phyloP scores from a whole-genome alignment of 768 basidiomycete species.

The Rhodotorula paludigena region DNA sequence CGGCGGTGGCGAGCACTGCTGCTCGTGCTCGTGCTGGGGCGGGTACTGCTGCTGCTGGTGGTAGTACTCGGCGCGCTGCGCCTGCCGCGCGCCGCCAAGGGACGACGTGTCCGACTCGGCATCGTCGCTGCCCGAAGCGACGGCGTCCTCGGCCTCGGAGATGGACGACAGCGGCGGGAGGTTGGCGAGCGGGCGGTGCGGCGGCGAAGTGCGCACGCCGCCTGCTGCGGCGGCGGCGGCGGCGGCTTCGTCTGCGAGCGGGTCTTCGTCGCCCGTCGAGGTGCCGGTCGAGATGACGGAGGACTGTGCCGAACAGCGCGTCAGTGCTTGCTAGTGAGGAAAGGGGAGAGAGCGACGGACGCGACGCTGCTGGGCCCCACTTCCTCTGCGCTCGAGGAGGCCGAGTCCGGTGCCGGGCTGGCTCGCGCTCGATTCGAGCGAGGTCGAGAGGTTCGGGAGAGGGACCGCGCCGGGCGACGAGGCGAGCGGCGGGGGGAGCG shows the following conservation, averaged over 20 bases:
- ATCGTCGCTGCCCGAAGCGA: conserved; percentile 14
- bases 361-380: conserved; percentile 1
- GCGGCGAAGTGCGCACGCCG: conserved; percentile 10
- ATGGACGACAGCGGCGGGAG: conserved; percentile 22
- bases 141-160: conserved; percentile 27
- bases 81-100: not conserved
- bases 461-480: not conserved
- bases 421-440: conserved; percentile 3
- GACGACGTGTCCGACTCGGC: conserved; percentile 36
- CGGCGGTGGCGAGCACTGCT: no score
- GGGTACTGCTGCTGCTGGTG: not conserved
- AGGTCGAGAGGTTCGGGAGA: not conserved
- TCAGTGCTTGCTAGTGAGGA: not conserved
- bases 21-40: not conserved
- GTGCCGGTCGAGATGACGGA: not conserved
- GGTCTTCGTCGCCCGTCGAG: not conserved
- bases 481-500: not conserved
- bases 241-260: not conserved
- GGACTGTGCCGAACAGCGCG: not conserved
- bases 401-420: conserved; percentile 3
- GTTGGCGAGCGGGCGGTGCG: not conserved
- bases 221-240: no score
- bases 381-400: conserved; percentile 11
- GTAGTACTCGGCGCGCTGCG: no score
- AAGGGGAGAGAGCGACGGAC: no score